Evolutionary conservation across 371 early-diverging fungal species (phyloP), one percentile per base, ranked within the genome.

Genomic region (Rhizomucor pusillus): DNA sequence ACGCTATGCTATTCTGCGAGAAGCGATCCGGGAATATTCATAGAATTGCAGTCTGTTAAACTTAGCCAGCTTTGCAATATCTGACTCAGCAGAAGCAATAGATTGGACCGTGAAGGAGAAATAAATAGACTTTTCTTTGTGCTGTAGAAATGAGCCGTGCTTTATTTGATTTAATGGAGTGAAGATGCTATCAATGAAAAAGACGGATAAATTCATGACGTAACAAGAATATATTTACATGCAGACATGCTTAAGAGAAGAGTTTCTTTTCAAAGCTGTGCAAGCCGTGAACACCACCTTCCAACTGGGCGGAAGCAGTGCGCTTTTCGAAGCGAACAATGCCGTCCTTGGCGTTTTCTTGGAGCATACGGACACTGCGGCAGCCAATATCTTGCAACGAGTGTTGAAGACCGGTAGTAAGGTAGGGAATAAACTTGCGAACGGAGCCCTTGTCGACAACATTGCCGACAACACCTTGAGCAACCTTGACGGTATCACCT

Each of bases 391-490:
- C 98, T 81, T 98, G 98, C 41, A 98, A 82, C 54, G 91, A 89
- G 71, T 98, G 98, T 79, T 98, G 95, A 35, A 98, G 82, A 61
- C 98, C 98, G 47, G 94, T 89, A 54, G 85, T 79, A 44, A 98
- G 79, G 75, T 97, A 97, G 14, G 87, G 85, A 45, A 94, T 63
- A 60, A 92, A 96, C 77, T 90, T 91, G 79, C 92, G 91, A 62
- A 95, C 91, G 29, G 87, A 87, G 34, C 98, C 98, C 88, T 95
- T 95, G 71, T 98, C 98, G 37, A 94, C 84, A 35, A 98, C 97
- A 6, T 92, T 89, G 36, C 98, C 98, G 40, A 95, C 85, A 39
- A 93, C 94, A 65, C 98, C 98, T 77, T 98, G 98, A n/a, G 98
- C 98, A 20, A 98, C 98, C 85, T 98, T 98, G 81, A 96, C 88